Base-by-base conservation (phyloP, 2,329 filamentous ascomycete species). In the Aspergillus persii region DNA sequence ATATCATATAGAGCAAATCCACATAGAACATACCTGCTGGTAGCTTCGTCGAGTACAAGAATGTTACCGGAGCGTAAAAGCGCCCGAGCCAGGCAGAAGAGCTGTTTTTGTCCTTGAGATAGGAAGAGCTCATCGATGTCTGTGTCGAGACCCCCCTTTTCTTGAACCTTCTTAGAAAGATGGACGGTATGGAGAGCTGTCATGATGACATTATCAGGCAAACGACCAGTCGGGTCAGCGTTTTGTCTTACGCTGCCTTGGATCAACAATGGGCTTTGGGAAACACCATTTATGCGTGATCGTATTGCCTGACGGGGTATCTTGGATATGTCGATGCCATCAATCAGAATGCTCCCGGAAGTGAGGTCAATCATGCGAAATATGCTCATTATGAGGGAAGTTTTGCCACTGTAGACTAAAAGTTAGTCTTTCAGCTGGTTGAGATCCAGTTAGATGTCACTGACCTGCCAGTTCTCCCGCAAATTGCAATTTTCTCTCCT, bases 21-120 rank as follows among this genome's bases (percentile, higher is more conserved):
- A 15, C 15, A 8, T 31, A 31, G 46, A 29, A 50, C 54, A 29
- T 60, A 63, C 61, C 60, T 63, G 61, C 60, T 64, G 18, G 59
- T 64, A 9, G 61, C 77, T 65, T 81, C 79, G 58, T 81, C 79
- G 23, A 81, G 70, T 36, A 81, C 72, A 11, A 81, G 69, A 55
- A 80, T 74, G 27, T 74, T 77, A 53, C 76, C 74, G 8, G 72
- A 69, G 8, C 81, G 74, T 7, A 89, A 70, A 18, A 89, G 77
- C 0, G 85, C 86, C 0, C 86, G 74, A 0, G 83, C 86, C 1
- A 90, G 78, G 62, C 82, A 86, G 64, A 90, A 87, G 0, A 89
- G 77, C 66, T 89, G 87, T 49, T 81, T 81, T 69, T 89, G 86
- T 0, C 87, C 87, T 36, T 83, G 80, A 4, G 80, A 83, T 5